Base-by-base conservation (phyloP, 176 grass and related monocot species). In the Zoysia japonica region DNA sequence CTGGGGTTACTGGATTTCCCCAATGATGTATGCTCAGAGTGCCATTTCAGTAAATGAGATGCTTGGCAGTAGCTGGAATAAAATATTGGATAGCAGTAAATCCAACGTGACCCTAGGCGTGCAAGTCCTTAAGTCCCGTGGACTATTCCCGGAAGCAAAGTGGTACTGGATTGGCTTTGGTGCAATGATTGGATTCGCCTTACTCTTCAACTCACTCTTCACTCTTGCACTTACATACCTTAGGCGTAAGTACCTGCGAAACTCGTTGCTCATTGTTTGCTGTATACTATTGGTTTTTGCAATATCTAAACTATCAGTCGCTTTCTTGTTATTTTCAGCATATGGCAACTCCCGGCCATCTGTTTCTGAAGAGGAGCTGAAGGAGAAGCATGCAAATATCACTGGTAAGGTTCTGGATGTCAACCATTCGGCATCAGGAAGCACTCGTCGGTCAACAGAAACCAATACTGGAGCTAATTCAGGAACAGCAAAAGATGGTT, bases 1-100 rank as follows among this genome's bases (percentile, higher is more conserved):
- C 19, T 99, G 96, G 96, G 96, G 92, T 40, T 99, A 94, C 83
- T 98, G 95, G 95, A 87, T 98, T 82, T 94, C 95, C 55, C 95
- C 95, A 13, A 36, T 98, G 72, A 98, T 89, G 90, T 98, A 94
- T 41, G 85, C 90, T 6, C 95, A 98, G 83, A 98, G 94, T 82
- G 88, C 88, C 12, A 83, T 98, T 14, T 83, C 95, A 62, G 81
- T 85, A 14, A 98, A 98, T 57, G 95, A 98, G 53, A 87, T 94
- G 59, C 38, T 98, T 4, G 92, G 95, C 15, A 77, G 91, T 72
- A 94, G 90, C 55, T 99, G 96, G 96, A 75, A 82, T 65, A 92
- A 95, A 68, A 71, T 84, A 49, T 19, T 80, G 71, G 44, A 77
- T 15, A 70, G 46, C 80, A 59, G 28, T 44, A n/a, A 11, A 11